A percentile compares a stretch with the other conserved stretches of the same genome.
Evolutionary conservation across 2,329 filamentous ascomycete genomes (phyloP).

Genomic region (Claviceps purpurea): DNA sequence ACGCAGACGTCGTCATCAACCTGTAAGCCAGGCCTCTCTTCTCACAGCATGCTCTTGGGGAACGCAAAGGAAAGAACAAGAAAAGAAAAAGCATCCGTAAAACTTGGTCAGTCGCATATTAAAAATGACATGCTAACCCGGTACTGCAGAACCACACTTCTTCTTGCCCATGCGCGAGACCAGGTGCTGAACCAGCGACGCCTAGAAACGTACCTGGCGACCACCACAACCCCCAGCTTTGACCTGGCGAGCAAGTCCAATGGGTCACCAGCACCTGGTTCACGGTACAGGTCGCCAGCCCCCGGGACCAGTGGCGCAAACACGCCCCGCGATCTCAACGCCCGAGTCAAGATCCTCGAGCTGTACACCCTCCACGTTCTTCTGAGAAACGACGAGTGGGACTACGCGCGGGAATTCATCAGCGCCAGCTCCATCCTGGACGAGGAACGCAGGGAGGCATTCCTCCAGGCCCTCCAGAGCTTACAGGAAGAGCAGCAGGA

Average conservation of each 20-base stretch:
- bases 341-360: conserved; percentile 83
- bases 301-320: conserved; percentile 52
- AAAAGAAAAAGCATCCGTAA: not conserved
- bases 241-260: conserved; percentile 55
- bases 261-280: conserved; percentile 25
- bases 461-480: conserved; percentile 71
- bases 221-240: conserved; percentile 58
- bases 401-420: conserved; percentile 87
- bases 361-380: conserved; percentile 91
- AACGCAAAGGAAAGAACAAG: no score
- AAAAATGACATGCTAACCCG: not conserved
- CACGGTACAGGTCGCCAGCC: conserved; percentile 31
- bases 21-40: conserved; percentile 39
- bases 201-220: conserved; percentile 78
- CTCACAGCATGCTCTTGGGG: no score
- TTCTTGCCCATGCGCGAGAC: conserved; percentile 77
- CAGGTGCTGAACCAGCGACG: conserved; percentile 76
- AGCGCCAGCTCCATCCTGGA: conserved; percentile 74
- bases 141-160: conserved; percentile 59
- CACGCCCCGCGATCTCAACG: conserved; percentile 71
- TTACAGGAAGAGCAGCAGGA: conserved; percentile 73
- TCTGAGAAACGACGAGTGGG: conserved; percentile 90
- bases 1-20: conserved; percentile 87
- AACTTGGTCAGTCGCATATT: no score
- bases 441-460: conserved; percentile 80